Base-by-base conservation (phyloP, 371 early-diverging fungal species). In the Chytridium lagenaria region DNA sequence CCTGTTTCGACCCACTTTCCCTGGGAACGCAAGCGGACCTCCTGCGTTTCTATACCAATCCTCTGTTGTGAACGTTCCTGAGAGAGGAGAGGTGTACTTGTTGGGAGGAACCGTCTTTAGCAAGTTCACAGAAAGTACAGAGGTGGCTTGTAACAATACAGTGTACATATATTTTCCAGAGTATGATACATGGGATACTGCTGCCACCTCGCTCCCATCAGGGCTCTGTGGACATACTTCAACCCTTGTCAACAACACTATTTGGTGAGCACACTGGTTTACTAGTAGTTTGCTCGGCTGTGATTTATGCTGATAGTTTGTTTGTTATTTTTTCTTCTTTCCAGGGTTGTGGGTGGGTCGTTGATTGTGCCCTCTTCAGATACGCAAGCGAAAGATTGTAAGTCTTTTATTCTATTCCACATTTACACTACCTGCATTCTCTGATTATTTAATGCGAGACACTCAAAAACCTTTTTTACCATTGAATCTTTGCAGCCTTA, bases 221-320 rank as follows among this genome's bases (percentile, higher is more conserved):
- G 55, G 55, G 26, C 26, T 55, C 5, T 55, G 55, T 26, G 55
- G 55, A 15, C 55, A 55, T 55, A 55, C 55, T 10, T 10, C 55
- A 55, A 55, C 55, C 10, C 26, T 16, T 55, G 7, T 55, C 26
- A 55, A 55, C 26, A 5, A 55, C 26, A 55, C 55, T 10, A 55
- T 55, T 26, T 55, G 55, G 55, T 44, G 19, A 44, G 19, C n/a
- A n/a, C n/a, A n/a, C n/a, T n/a, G n/a, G n/a, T n/a, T n/a, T n/a
- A n/a, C n/a, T 44, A 44, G 7, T 44, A 12, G 44, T 44, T 7
- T 44, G 7, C 12, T 7, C 44, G 44, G 44, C 12, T 12, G 44
- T 44, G 44, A 44, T 44, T 19, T 44, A 7, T 44, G 44, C 19
- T 44, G 19, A 12, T 44, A 19, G 44, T 12, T 19, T 7, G 7